Base-by-base conservation (phyloP, 75 land plant genomes). In the Chamaecyparis obtusa region DNA sequence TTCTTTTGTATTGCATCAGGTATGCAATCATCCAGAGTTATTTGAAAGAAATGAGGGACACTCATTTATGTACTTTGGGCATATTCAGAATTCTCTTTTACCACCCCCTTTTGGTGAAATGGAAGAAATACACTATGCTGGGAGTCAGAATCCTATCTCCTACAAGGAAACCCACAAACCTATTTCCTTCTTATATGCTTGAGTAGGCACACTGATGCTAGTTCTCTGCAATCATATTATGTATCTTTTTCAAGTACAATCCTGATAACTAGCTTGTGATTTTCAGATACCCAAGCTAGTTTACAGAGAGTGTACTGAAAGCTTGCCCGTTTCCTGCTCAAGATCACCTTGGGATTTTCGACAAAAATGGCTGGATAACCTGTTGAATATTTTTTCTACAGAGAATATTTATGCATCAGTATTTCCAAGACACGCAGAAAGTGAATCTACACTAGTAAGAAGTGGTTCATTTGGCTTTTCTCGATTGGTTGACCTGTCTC, bases 21-120 rank as follows among this genome's bases (percentile, higher is more conserved):
- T 97, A 17, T 97, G 99, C 89, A 97, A 94, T 86, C 99, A 97
- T 92, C 99, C 99, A 69, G 98, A 97, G 89, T 87, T 97, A 80
- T 97, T 97, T 92, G 98, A 97, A 85, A 92, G 99, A 37, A 97
- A 92, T 91, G 99, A 97, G 87, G 99, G 99, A 37, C 94, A 88
- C 77, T 87, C 83, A 87, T 95, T 89, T 60, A 86, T 96, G 21
- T 90, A 94, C 88, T 97, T 97, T 90, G 94, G 94, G 44, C 87
- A 89, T 13, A 88, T 94, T 69, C 94, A 93, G 81, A 89, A 93
- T 86, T 86, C 95, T 84, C 95, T 97, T 87, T 89, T 92, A 36
- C 95, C 96, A n/a, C 94, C 99, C 69, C 90, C 94, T 30, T 96
- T 95, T 89, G 97, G 99, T n/a, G 96, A 94, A 85, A 57, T 93